phyloP scores from a whole-genome alignment of 176 grass and related monocot species.

The Carex scoparia region DNA sequence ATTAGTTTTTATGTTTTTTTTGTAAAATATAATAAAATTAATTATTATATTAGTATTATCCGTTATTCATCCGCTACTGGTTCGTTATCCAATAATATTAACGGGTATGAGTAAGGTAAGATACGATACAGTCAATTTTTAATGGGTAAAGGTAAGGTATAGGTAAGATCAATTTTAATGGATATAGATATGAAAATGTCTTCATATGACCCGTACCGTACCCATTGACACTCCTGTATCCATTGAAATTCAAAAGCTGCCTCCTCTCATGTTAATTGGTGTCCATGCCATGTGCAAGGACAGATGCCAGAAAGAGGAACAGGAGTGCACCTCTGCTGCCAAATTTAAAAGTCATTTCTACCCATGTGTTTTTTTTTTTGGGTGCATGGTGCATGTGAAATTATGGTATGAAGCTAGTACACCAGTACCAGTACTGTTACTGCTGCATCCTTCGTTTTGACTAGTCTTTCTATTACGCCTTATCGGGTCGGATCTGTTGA shows the following conservation, averaged over 20 bases:
- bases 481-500: background rate
- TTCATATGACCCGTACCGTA: too few species aligned
- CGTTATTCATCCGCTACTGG: too few species aligned
- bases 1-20: too few species aligned
- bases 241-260: background rate
- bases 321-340: background rate
- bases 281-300: conserved; percentile 13
- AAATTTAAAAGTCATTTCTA: background rate
- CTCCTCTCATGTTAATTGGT: background rate
- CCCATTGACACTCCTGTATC: too few species aligned
- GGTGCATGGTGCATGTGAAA: background rate
- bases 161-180: too few species aligned
- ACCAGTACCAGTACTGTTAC: background rate
- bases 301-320: background rate
- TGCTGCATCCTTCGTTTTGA: background rate
- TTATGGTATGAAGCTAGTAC: background rate
- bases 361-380: background rate
- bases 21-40: too few species aligned
- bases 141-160: too few species aligned
- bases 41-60: too few species aligned
- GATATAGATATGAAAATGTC: too few species aligned
- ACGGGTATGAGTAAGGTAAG: too few species aligned
- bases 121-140: too few species aligned
- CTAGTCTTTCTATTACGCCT: background rate
- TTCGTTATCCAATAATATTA: too few species aligned